phyloP scores from a whole-genome alignment of 768 basidiomycete genomes.

The Hemileccinum impolitum region DNA sequence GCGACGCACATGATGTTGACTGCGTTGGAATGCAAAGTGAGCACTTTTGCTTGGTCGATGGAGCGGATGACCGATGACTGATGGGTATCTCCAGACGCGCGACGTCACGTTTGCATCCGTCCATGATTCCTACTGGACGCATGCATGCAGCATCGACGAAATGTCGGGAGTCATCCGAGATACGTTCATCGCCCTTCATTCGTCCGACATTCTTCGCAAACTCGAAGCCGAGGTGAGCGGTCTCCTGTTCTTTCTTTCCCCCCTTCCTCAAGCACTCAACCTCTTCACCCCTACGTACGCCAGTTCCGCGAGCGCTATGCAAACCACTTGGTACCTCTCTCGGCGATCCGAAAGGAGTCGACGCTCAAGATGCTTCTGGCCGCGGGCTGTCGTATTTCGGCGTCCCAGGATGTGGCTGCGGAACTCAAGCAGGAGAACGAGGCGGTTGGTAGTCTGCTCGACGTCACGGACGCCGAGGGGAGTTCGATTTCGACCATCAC shows the following conservation, averaged over 20 bases:
- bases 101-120: conserved; percentile 89
- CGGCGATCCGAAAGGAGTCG: conserved; percentile 37
- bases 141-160: conserved; percentile 78
- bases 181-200: conserved; percentile 90
- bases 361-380: conserved; percentile 40
- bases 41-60: conserved; percentile 20
- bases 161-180: conserved; percentile 91
- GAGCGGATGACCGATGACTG: background rate
- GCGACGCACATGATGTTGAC: conserved; percentile 99
- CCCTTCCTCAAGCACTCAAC: background rate
- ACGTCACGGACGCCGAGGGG: conserved; percentile 35
- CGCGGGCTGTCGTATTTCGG: conserved; percentile 46
- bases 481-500: conserved; percentile 30
- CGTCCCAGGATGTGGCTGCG: conserved; percentile 38
- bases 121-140: conserved; percentile 99
- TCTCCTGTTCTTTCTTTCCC: background rate
- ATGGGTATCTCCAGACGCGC: conserved; percentile 47
- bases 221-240: conserved; percentile 67
- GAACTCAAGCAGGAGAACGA: conserved; percentile 14
- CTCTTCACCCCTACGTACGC: background rate
- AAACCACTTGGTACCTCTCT: conserved; percentile 62
- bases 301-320: conserved; percentile 80
- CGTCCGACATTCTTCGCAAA: conserved; percentile 73
- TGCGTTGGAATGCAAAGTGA: conserved; percentile 81
- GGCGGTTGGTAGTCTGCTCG: conserved; percentile 34